Evolutionary conservation across 2,329 filamentous ascomycete species (phyloP), one percentile per base, ranked within the genome.

Genomic region (Hypoxylon sp.): DNA sequence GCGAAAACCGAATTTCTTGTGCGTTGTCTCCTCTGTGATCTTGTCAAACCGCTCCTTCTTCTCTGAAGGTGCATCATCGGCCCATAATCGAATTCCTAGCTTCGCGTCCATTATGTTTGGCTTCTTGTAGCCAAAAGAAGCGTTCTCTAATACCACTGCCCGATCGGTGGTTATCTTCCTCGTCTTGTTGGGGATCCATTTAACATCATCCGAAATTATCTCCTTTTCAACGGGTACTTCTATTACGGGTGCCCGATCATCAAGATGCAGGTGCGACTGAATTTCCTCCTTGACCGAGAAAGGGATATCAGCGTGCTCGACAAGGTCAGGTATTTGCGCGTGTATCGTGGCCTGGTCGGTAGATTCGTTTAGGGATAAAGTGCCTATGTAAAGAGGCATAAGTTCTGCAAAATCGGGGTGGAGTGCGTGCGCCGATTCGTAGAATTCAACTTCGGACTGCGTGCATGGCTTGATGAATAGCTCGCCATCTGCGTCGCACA

Each of bases 401-500:
- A 95, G 88, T 24, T 90, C 87, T 55, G 90, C 87, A 75, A 98
- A 93, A 1, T 91, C 88, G 31, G 90, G 88, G 77, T 97, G 91
- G 22, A 86, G 81, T 35, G 87, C 81, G 57, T 81, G 80, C 29
- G 90, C 90, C 42, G 89, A 88, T 78, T 97, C 89, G 84, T 99
- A 99, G 80, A 99, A 99, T 48, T 90, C 86, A 74, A 98, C 89
- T 82, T 99, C 96, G 71, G 90, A 86, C 70, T 89, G 83, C 0
- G 93, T 97, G 80, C 95, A 98, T 17, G 96, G 96, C 81, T 99
- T 99, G 78, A 98, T 93, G 78, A 99, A 92, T 35, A 98, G 85
- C 71, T 92, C 89, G 78, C 96, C 96, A 59, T 93, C 90, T 61
- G 87, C 85, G 77, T 97, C 94, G 78, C 91, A 94, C 75, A 97